Percentiles rank a stretch among this genome's conserved stretches.
Evolutionary conservation across 129 eudicot genomes (phyloP).

Genomic region (Helichrysum umbraculigerum): DNA sequence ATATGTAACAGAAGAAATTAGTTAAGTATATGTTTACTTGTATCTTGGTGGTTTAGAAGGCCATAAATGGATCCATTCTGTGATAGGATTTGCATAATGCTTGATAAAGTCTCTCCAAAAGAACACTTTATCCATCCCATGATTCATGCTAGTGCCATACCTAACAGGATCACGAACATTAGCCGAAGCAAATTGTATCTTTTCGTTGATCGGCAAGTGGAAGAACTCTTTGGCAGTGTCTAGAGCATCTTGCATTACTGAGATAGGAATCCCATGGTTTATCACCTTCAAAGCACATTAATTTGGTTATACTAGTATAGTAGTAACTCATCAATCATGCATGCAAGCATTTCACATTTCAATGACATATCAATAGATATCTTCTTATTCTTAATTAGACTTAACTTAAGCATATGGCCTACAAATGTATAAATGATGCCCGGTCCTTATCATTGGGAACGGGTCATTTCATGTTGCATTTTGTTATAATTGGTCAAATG

Average conservation of each 20-base stretch:
- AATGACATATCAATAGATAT: neutral
- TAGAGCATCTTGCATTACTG: constrained; percentile 43
- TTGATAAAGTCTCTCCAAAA: constrained; percentile 83
- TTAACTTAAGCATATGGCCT: neutral
- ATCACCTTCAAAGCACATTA: constrained; percentile 44
- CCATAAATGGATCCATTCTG: constrained; percentile 63
- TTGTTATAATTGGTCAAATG: neutral
- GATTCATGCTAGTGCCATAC: constrained; percentile 72
- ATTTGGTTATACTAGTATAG: neutral
- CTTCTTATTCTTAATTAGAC: neutral
- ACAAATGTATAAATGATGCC: neutral
- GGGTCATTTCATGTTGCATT: neutral
- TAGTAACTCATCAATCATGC: neutral
- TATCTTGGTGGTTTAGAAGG: constrained; percentile 67
- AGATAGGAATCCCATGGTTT: constrained; percentile 55
- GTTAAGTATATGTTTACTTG: constrained; percentile 37
- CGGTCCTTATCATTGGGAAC: neutral
- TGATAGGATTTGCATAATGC: constrained; percentile 61
- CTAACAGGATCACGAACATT: constrained; percentile 62
- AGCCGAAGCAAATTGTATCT: constrained; percentile 50
- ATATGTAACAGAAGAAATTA: constrained; percentile 10
- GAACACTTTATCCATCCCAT: constrained; percentile 45
- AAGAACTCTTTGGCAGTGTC: constrained; percentile 42
- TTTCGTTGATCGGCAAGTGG: constrained; percentile 11
- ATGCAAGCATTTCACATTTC: neutral